Conservation (phyloP, 2,329 filamentous ascomycete genomes). For the Phaeoacremonium minimum region DNA sequence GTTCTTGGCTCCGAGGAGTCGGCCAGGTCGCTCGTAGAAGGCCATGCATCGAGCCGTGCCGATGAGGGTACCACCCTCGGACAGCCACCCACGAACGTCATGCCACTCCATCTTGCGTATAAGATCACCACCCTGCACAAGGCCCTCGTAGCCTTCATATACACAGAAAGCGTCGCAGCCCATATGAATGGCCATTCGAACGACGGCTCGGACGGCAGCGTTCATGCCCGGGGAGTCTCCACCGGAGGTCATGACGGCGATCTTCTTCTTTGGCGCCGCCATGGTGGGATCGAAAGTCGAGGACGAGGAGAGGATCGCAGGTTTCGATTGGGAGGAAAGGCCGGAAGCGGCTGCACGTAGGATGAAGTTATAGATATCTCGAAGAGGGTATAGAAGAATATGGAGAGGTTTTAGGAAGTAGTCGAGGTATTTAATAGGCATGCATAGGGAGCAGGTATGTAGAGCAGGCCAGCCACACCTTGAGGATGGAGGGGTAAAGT, state of each 20-base stretch:
- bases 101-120: constrained; percentile 89
- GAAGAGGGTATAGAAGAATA: too few species aligned
- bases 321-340: constrained; percentile 5
- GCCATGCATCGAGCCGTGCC: constrained; percentile 90
- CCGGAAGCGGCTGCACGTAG: constrained; percentile 1
- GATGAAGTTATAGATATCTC: too few species aligned
- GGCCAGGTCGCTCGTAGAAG: constrained; percentile 84
- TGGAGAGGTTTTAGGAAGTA: too few species aligned
- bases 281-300: constrained; percentile 22
- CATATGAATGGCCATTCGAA: constrained; percentile 85
- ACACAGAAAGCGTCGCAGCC: constrained; percentile 76
- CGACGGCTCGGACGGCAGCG: constrained; percentile 81
- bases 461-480: too few species aligned
- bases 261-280: constrained; percentile 54
- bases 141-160: constrained; percentile 93
- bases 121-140: constrained; percentile 83
- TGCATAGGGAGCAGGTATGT: too few species aligned
- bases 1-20: constrained; percentile 85
- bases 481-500: too few species aligned
- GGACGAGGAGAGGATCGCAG: constrained; percentile 5
- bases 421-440: too few species aligned
- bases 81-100: constrained; percentile 90
- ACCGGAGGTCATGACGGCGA: constrained; percentile 91
- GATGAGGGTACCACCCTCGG: constrained; percentile 91
- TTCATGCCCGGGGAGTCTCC: constrained; percentile 96